Percentiles rank a stretch among this genome's conserved stretches.
These are phyloP conservation scores for Colletotrichum lentis DNA, from an alignment of 2,329 filamentous ascomycete genomes.

Conservation along the genomic window DNA sequence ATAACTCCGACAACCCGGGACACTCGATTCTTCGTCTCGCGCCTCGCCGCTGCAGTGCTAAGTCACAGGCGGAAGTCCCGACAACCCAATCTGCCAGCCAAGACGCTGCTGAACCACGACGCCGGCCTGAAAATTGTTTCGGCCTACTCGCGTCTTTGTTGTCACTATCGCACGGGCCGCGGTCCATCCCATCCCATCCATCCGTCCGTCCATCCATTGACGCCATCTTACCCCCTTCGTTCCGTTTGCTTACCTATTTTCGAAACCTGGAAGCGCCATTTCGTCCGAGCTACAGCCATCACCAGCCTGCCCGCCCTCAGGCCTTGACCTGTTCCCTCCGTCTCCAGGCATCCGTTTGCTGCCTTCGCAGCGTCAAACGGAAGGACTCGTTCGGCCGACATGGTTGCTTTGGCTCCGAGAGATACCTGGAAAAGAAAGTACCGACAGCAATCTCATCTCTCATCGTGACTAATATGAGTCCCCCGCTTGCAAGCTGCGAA, in stretches of 20 bases:
- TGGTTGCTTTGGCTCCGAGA: neutral
- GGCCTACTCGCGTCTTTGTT: constrained; percentile 25
- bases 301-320: neutral
- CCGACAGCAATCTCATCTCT: neutral
- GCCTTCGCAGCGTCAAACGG: neutral
- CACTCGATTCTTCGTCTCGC: neutral
- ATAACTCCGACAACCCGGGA: neutral
- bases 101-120: neutral
- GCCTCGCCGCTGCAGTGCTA: neutral
- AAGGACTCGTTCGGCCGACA: neutral
- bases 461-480: neutral
- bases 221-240: too few relatives aligned
- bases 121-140: constrained; percentile 23
- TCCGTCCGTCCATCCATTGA: neutral
- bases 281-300: constrained; percentile 25
- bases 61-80: constrained; percentile 7
- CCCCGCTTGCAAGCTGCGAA: neutral
- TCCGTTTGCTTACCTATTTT: constrained; percentile 23
- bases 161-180: constrained; percentile 34
- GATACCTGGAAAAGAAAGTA: neutral
- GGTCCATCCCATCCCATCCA: constrained; percentile 22
- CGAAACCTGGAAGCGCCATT: constrained; percentile 24
- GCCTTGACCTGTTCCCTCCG: neutral
- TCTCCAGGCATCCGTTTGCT: neutral
- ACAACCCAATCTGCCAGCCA: constrained; percentile 20